Evolutionary conservation across 2,329 filamentous ascomycete genomes (phyloP).

Genomic region (Cladosporium sphaerospermum): DNA sequence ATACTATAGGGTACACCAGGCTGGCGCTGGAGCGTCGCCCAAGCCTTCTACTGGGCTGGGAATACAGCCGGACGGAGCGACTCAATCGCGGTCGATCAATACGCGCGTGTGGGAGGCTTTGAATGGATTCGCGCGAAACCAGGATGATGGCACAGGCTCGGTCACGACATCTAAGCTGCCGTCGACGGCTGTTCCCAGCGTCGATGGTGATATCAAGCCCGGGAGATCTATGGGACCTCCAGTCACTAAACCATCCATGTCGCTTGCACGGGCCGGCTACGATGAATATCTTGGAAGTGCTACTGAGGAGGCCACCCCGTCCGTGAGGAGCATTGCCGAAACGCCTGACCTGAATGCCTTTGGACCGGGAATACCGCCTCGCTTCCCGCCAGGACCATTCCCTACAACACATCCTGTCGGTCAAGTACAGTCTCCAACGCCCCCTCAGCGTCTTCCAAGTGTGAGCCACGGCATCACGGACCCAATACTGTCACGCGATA

Average conservation of each 20-base stretch:
- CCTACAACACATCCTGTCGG: neutral
- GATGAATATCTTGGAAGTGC: constrained; percentile 40
- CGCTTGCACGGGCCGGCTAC: constrained; percentile 15
- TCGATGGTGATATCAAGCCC: constrained; percentile 22
- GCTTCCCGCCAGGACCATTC: neutral
- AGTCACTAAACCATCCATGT: constrained; percentile 20
- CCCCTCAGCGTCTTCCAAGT: neutral
- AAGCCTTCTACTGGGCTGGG: constrained; percentile 21
- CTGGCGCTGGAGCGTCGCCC: constrained; percentile 6
- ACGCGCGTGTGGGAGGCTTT: constrained; percentile 29
- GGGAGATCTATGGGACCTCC: constrained; percentile 25
- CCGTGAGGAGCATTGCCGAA: constrained; percentile 24
- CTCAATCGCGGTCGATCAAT: constrained; percentile 25
- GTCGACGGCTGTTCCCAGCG: constrained; percentile 28
- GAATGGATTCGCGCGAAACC: constrained; percentile 30
- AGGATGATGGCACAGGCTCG: constrained; percentile 23
- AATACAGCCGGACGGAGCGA: constrained; percentile 19
- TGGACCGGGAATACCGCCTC: constrained; percentile 2
- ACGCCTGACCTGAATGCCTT: constrained; percentile 33
- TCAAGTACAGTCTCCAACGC: neutral
- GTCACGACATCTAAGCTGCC: constrained; percentile 22
- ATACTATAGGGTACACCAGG: constrained; percentile 8
- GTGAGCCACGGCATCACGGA: neutral
- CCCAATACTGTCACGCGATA: constrained; percentile 32
- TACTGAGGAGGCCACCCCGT: constrained; percentile 45